Evolutionary conservation across 1,284 basidiomycete genomes (phyloP).

Genomic region (Cerrena zonata): DNA sequence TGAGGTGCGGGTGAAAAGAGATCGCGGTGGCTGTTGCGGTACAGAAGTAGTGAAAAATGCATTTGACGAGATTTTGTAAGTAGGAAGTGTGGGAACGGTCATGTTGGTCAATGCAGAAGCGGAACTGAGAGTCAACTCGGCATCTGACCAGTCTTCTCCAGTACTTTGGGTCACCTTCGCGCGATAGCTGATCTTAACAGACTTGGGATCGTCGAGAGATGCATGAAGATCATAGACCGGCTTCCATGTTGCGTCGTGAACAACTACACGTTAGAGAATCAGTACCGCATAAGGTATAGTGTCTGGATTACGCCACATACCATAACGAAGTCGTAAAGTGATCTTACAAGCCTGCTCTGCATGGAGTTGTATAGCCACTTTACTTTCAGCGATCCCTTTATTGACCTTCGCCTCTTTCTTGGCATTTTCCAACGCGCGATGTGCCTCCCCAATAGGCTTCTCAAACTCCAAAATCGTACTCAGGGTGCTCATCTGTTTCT

Average conservation of each 20-base stretch:
- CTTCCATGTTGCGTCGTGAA: conserved; percentile 43
- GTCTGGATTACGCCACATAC: conserved; percentile 30
- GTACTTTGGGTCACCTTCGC: conserved; percentile 50
- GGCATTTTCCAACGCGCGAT: conserved; percentile 34
- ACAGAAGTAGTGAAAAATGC: neutral
- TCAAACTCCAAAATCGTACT: conserved; percentile 21
- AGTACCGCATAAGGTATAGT: conserved; percentile 1
- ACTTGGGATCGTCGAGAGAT: conserved; percentile 34
- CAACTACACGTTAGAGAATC: conserved; percentile 33
- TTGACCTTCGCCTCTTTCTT: conserved; percentile 32
- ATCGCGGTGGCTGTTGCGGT: neutral
- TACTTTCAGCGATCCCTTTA: conserved; percentile 31
- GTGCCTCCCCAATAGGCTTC: conserved; percentile 34
- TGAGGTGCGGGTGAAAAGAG: neutral
- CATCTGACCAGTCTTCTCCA: conserved; percentile 52
- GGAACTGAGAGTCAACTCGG: conserved; percentile 49
- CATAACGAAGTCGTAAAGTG: conserved; percentile 38
- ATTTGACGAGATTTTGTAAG: neutral
- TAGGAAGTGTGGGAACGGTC: neutral
- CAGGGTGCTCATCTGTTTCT: conserved; percentile 33
- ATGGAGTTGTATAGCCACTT: conserved; percentile 35
- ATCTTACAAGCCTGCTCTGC: conserved; percentile 28
- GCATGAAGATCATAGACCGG: conserved; percentile 56
- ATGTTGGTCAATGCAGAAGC: conserved; percentile 15
- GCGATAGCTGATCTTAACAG: conserved; percentile 49